Base-by-base conservation (phyloP, 2,329 filamentous ascomycete species). In the Clathrospora elynae region DNA sequence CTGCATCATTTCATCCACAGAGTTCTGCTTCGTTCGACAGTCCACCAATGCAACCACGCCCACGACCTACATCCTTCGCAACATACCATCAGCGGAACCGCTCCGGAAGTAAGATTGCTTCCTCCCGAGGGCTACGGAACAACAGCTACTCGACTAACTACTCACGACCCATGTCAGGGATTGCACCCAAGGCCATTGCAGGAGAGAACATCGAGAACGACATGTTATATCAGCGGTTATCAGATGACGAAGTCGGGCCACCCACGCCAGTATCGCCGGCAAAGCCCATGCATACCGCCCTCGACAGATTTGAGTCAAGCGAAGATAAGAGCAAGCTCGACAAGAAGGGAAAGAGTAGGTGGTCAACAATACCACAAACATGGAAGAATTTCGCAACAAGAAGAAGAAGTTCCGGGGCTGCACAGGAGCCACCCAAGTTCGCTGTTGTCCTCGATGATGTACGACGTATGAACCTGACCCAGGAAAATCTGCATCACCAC, bases 41-140 rank as follows among this genome's bases (percentile, higher is more conserved):
- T 31, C 54, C 52, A 46, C 45, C 17, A 42, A 28, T 35, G 46
- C 32, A 57, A 20, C 42, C 38, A 34, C 51, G 59, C 8, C 47
- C 54, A 17, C 55, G 62, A 8, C 62, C 61, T 13, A 53, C 47
- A 9, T 66, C 62, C 1, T 64, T 59, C 45, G 57, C 55, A 29
- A 50, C 54, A 14, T 56, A 56, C 12, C 55, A 62, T 9, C 46
- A 53, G 16, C 53, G 59, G 19, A 51, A 56, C n/a, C 55, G 62
- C 13, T 57, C 58, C 5, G 56, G 52, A 12, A 55, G 43, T 19
- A 64, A 59, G 42, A 63, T 67, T 30, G 62, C 62, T 2, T 66
- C 62, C 3, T 66, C 62, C 5, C 46, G 61, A 38, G 59, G 60
- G 2, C 39, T 60, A 9, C 49, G 57, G 29, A 47, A 56, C 5